phyloP scores from a whole-genome alignment of 768 basidiomycete genomes.

The Macrocybe gigantea region DNA sequence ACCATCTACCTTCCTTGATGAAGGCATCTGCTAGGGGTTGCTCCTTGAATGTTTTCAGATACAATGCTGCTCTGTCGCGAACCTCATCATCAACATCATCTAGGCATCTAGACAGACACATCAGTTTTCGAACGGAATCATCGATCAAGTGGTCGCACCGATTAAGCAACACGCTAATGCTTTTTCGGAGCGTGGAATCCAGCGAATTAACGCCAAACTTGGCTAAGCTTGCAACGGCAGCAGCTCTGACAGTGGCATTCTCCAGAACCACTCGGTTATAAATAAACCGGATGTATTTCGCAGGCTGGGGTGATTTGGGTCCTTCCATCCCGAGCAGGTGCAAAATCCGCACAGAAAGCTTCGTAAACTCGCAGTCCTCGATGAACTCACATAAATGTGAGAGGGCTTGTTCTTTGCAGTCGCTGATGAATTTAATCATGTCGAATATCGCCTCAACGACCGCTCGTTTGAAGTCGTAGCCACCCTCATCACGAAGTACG shows the following conservation, averaged over 20 bases:
- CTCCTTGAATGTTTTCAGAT: constrained; percentile 79
- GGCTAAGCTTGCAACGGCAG: constrained; percentile 89
- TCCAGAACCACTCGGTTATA: constrained; percentile 99
- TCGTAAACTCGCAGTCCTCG: constrained; percentile 99
- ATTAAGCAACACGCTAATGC: constrained; percentile 81
- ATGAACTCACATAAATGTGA: constrained; percentile 99
- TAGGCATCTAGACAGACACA: constrained; percentile 57
- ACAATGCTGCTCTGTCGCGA: constrained; percentile 93
- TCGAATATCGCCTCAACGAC: constrained; percentile 99
- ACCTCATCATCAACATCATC: constrained; percentile 99
- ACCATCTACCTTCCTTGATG: constrained; percentile 77
- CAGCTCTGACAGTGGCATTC: constrained; percentile 95
- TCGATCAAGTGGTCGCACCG: constrained; percentile 42
- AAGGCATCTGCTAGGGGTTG: constrained; percentile 78
- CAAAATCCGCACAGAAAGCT: constrained; percentile 94
- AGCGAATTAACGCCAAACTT: constrained; percentile 92
- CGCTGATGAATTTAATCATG: constrained; percentile 97
- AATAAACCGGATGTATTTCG: constrained; percentile 98
- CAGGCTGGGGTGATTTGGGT: constrained; percentile 91
- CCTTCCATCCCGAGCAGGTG: constrained; percentile 95
- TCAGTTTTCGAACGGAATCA: constrained; percentile 3
- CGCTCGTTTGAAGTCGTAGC: constrained; percentile 98
- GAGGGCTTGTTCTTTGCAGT: constrained; percentile 95
- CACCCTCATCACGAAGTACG: constrained; percentile 95
- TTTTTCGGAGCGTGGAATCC: constrained; percentile 75